A percentile compares a stretch with the other conserved stretches of the same genome.
Conservation (phyloP, 371 early-diverging fungal species). For the Capillidium heterosporum region DNA sequence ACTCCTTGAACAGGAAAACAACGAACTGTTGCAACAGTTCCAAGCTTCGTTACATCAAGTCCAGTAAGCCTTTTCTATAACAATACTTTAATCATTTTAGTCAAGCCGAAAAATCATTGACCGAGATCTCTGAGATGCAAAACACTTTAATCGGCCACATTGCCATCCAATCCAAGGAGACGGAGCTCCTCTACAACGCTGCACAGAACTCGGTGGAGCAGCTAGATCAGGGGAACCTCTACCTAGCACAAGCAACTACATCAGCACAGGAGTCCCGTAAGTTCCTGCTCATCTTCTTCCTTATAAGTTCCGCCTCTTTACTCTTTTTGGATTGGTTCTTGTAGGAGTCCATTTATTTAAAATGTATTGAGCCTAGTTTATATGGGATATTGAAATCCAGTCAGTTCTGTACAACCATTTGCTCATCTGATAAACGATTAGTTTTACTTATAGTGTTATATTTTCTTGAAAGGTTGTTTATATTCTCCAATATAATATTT, state of each 20-base stretch:
- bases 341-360: too few relatives aligned
- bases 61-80: constrained; percentile 6
- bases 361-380: too few relatives aligned
- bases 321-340: constrained; percentile 48
- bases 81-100: constrained; percentile 7
- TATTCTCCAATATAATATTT: too few relatives aligned
- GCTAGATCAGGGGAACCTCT: constrained; percentile 34
- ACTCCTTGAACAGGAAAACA: constrained; percentile 38
- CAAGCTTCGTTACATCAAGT: constrained; percentile 39
- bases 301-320: constrained; percentile 37
- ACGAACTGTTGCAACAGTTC: constrained; percentile 29
- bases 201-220: constrained; percentile 35
- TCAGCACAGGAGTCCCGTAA: constrained; percentile 34
- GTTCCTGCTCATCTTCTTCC: constrained; percentile 35
- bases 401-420: too few relatives aligned
- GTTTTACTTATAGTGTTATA: too few relatives aligned
- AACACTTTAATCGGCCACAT: constrained; percentile 37
- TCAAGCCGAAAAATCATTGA: constrained; percentile 38
- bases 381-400: too few relatives aligned
- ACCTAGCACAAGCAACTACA: constrained; percentile 28
- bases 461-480: too few relatives aligned
- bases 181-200: constrained; percentile 43
- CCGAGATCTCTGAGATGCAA: constrained; percentile 47
- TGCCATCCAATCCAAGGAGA: constrained; percentile 41
- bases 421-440: too few relatives aligned